A percentile compares a stretch with the other conserved stretches of the same genome.
These are phyloP conservation scores for Thielaviopsis ethacetica DNA, from an alignment of 2,329 filamentous ascomycete genomes.

Conservation along the genomic window DNA sequence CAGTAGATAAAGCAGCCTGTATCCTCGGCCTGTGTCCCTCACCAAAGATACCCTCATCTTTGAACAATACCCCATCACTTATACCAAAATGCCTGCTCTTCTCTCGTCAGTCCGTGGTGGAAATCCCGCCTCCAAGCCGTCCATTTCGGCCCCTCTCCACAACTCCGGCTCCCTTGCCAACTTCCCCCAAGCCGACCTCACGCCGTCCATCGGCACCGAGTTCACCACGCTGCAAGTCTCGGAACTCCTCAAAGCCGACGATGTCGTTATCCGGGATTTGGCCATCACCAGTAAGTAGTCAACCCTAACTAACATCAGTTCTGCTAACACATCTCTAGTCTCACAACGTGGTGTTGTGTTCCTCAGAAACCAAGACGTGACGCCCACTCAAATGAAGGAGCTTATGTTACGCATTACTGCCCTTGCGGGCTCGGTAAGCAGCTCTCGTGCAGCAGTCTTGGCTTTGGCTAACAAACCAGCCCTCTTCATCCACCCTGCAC, in stretches of 20 bases:
- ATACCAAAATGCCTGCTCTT: constrained; percentile 4
- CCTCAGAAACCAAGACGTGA: constrained; percentile 42
- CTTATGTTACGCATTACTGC: constrained; percentile 42
- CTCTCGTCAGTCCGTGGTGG: constrained; percentile 1
- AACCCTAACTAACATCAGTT: neutral
- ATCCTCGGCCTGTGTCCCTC: neutral
- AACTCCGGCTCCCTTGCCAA: constrained; percentile 24
- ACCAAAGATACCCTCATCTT: neutral
- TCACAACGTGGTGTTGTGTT: constrained; percentile 49
- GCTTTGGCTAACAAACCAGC: constrained; percentile 22
- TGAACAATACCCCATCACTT: neutral
- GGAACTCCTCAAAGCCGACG: constrained; percentile 31
- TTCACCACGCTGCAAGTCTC: constrained; percentile 33
- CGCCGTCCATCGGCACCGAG: constrained; percentile 39
- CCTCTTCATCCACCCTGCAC: constrained; percentile 38
- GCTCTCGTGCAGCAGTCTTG: neutral
- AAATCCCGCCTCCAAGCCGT: constrained; percentile 6
- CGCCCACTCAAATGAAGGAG: constrained; percentile 42
- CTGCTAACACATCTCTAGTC: constrained; percentile 23
- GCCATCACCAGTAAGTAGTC: constrained; percentile 36
- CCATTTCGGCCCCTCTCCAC: constrained; percentile 16
- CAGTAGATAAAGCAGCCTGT: neutral
- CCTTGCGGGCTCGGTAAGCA: constrained; percentile 28
- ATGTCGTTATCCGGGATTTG: constrained; percentile 41
- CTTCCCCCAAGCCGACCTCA: constrained; percentile 31